These are phyloP conservation scores for peach (Prunus persica) DNA, from an alignment of 306 rosid species.

Conservation along the genomic window DNA sequence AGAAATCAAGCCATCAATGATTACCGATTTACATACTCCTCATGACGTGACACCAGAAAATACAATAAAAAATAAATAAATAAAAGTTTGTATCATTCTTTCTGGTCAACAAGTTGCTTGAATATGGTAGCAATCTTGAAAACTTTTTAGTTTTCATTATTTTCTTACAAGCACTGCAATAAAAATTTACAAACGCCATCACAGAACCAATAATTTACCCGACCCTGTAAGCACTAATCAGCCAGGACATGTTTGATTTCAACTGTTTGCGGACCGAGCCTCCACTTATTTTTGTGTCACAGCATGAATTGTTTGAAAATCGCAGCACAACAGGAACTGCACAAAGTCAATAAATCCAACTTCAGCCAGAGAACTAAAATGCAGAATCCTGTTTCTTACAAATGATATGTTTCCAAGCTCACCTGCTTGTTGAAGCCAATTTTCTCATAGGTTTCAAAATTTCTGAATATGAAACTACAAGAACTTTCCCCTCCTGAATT, in stretches of 20 bases:
- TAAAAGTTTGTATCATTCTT: background rate
- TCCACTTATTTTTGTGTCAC: background rate
- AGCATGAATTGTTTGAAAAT: background rate
- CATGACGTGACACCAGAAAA: background rate
- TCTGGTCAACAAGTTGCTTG: background rate
- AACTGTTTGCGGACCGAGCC: background rate
- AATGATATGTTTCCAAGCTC: background rate
- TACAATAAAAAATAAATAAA: background rate
- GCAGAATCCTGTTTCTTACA: background rate
- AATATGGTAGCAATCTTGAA: background rate
- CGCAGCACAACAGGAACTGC: conserved; percentile 5
- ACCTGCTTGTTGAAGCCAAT: background rate
- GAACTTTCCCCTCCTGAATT: conserved; percentile 1
- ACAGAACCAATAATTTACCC: background rate
- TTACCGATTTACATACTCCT: background rate
- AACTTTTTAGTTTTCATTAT: background rate
- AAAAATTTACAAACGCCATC: background rate
- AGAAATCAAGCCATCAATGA: background rate
- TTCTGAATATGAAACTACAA: background rate
- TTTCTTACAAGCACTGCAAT: background rate
- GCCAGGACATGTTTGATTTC: background rate
- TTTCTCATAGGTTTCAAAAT: conserved; percentile 3
- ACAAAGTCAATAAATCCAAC: background rate
- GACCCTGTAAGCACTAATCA: background rate
- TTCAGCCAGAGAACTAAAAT: background rate